phyloP scores from a whole-genome alignment of 2,329 filamentous ascomycete species.

The Beauveria scarabaeidicola region DNA sequence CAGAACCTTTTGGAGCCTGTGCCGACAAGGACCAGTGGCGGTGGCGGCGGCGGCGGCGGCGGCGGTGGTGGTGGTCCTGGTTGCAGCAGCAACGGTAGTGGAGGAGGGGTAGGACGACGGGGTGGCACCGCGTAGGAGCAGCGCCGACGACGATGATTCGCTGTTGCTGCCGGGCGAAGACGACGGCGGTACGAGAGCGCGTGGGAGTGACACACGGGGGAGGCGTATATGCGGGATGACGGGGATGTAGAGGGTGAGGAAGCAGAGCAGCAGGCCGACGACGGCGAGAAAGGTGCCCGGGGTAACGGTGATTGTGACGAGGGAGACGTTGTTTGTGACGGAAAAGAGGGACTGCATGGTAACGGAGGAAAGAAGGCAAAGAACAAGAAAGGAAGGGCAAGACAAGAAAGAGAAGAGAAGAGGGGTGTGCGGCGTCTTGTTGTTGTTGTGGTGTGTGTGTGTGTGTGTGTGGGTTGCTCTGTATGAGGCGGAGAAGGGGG shows the following conservation, averaged over 20 bases:
- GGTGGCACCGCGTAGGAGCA: neutral
- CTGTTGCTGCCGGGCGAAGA: constrained; percentile 3
- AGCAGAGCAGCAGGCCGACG: constrained; percentile 40
- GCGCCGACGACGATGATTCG: neutral
- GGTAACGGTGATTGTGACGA: constrained; percentile 50
- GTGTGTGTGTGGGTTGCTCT: neutral
- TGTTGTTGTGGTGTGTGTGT: neutral
- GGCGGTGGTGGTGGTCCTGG: too few relatives aligned
- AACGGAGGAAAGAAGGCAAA: neutral
- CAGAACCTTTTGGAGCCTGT: neutral
- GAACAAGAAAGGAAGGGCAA: neutral
- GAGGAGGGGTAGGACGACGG: neutral
- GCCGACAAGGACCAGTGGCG: neutral
- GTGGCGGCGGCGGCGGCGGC: constrained; percentile 8
- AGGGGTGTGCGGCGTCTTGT: neutral
- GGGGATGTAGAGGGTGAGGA: constrained; percentile 40
- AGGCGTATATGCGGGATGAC: constrained; percentile 25
- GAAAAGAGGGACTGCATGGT: constrained; percentile 51
- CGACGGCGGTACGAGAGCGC: neutral
- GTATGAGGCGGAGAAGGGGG: neutral
- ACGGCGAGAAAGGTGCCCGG: constrained; percentile 49
- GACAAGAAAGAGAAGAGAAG: neutral
- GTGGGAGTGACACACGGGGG: constrained; percentile 25
- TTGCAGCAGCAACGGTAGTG: constrained; percentile 8
- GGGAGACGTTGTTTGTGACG: constrained; percentile 53